phyloP scores from a whole-genome alignment of 495 filamentous ascomycete genomes.

The Neurospora sp. region DNA sequence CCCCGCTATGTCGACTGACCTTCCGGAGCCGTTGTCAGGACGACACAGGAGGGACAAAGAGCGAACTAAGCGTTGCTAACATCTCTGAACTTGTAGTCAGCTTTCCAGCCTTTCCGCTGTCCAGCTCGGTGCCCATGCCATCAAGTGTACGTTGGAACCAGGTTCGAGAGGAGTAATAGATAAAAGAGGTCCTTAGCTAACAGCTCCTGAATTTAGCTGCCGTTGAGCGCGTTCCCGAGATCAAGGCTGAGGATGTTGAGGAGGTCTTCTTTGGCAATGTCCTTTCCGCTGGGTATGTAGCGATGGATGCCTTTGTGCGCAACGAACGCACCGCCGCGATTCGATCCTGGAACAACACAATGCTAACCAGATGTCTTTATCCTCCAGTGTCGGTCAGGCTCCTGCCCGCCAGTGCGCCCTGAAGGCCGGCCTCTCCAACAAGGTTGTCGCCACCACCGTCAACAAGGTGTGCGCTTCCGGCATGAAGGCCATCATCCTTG shows the following conservation, averaged over 20 bases:
- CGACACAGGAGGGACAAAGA: background rate
- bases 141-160: constrained; percentile 57
- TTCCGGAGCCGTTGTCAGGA: constrained; percentile 2
- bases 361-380: constrained; percentile 3
- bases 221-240: constrained; percentile 70
- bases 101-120: constrained; percentile 77
- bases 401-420: constrained; percentile 91
- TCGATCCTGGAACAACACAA: background rate
- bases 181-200: constrained; percentile 13
- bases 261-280: constrained; percentile 99
- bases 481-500: constrained; percentile 89
- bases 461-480: constrained; percentile 98
- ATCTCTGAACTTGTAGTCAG: constrained; percentile 41
- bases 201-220: constrained; percentile 47
- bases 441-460: constrained; percentile 78
- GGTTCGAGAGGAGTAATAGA: background rate
- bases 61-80: constrained; percentile 12
- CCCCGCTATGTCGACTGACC: constrained; percentile 9
- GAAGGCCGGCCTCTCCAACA: constrained; percentile 67
- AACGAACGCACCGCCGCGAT: background rate
- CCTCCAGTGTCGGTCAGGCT: constrained; percentile 79
- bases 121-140: constrained; percentile 81
- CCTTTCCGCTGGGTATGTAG: constrained; percentile 81
- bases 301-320: constrained; percentile 18
- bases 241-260: constrained; percentile 82